phyloP scores from a whole-genome alignment of 805 yeast species.

The Komagataella kurtzmanii region DNA sequence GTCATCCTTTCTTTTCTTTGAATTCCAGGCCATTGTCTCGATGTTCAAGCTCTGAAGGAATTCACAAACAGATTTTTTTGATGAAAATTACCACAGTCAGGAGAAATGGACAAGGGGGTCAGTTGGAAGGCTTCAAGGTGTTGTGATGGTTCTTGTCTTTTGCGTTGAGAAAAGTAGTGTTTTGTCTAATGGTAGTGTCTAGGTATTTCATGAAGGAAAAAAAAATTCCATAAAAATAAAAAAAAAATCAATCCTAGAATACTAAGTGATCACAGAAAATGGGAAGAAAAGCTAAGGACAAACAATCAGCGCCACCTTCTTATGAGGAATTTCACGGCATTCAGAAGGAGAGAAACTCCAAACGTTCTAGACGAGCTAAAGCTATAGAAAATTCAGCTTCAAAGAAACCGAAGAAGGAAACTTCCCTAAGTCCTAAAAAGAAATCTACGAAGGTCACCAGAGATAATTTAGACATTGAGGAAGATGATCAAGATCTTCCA shows the following conservation, averaged over 20 bases:
- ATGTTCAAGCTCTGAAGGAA: neutral
- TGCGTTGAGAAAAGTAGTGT: neutral
- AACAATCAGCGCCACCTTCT: constrained; percentile 87
- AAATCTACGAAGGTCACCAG: constrained; percentile 12
- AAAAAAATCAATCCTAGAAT: neutral
- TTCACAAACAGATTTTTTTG: neutral
- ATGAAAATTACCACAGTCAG: neutral
- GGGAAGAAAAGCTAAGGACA: constrained; percentile 91
- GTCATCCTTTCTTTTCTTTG: constrained; percentile 6
- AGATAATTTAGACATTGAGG: constrained; percentile 12
- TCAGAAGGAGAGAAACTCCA: constrained; percentile 26
- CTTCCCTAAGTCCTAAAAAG: constrained; percentile 9
- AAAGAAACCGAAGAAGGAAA: constrained; percentile 19
- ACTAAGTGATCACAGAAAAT: constrained; percentile 19
- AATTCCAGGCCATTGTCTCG: neutral
- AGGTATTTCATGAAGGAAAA: neutral
- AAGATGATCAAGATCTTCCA: constrained; percentile 5
- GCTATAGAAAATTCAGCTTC: constrained; percentile 9
- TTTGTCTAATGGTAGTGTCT: neutral
- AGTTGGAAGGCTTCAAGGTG: neutral
- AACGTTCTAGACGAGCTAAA: constrained; percentile 17
- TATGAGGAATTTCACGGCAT: constrained; percentile 62
- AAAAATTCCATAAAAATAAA: neutral
- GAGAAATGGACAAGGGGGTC: neutral
- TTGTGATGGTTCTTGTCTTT: neutral